These are phyloP conservation scores for Trypanosoma theileri DNA, from an alignment of 208 protist species.

Conservation along the genomic window DNA sequence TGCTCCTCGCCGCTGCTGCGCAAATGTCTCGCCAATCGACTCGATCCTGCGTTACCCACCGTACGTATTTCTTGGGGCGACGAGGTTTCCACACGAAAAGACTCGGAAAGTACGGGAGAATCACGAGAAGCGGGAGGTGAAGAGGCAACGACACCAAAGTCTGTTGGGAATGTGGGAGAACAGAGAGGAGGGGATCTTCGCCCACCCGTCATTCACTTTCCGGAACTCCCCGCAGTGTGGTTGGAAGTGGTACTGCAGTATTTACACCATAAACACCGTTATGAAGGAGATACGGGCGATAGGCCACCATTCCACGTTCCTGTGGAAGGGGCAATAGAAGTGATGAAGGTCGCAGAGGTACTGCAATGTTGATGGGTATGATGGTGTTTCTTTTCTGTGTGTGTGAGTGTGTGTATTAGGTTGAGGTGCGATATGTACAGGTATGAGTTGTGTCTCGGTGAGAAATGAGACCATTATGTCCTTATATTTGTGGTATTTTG, in stretches of 20 bases:
- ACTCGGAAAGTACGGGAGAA: background rate
- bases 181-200: background rate
- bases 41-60: conserved; percentile 32
- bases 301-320: conserved; percentile 70
- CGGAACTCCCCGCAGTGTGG: conserved; percentile 33
- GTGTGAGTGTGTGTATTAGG: background rate
- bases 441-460: too few relatives aligned
- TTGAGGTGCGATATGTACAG: background rate
- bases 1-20: conserved; percentile 62
- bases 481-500: too few relatives aligned
- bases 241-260: conserved; percentile 77
- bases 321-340: conserved; percentile 47
- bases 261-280: conserved; percentile 84
- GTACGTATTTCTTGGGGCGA: conserved; percentile 37
- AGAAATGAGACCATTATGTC: too few relatives aligned
- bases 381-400: background rate
- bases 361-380: conserved; percentile 57
- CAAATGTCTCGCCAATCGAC: conserved; percentile 46
- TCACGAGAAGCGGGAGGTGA: too few relatives aligned
- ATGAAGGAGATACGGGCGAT: conserved; percentile 52
- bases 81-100: background rate
- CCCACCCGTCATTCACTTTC: conserved; percentile 48
- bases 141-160: too few relatives aligned
- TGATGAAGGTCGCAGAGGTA: conserved; percentile 73
- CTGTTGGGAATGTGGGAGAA: too few relatives aligned